phyloP scores from a whole-genome alignment of 768 basidiomycete species.

The Amanita subjunquillea region DNA sequence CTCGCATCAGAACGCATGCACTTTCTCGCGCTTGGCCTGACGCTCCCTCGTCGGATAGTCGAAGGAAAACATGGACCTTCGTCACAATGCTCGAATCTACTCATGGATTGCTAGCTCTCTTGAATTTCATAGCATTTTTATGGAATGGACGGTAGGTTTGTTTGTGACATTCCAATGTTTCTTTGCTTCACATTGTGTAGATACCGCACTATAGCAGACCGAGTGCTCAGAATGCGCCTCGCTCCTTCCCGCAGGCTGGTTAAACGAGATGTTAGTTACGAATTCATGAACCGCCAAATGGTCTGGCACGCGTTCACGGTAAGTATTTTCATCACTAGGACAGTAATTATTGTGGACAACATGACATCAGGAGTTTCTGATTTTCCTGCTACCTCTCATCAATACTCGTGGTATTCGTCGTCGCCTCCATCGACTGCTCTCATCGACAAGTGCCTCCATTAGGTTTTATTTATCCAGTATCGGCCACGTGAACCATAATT shows the following conservation, averaged over 20 bases:
- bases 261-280: slow-evolving; percentile 86
- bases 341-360: not conserved
- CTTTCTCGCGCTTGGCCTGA: slow-evolving; percentile 88
- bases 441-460: slow-evolving; percentile 17
- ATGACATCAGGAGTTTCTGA: slow-evolving; percentile 79
- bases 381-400: slow-evolving; percentile 85
- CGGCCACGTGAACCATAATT: not conserved
- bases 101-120: slow-evolving; percentile 49
- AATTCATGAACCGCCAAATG: slow-evolving; percentile 99
- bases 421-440: slow-evolving; percentile 30
- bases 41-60: slow-evolving; percentile 66
- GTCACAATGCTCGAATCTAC: slow-evolving; percentile 59
- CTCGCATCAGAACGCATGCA: slow-evolving; percentile 62
- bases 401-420: slow-evolving; percentile 58
- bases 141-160: slow-evolving; percentile 71
- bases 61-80: slow-evolving; percentile 63
- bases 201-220: slow-evolving; percentile 76
- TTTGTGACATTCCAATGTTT: not conserved
- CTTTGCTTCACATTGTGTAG: slow-evolving; percentile 17
- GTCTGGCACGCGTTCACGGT: slow-evolving; percentile 99
- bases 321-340: slow-evolving; percentile 17
- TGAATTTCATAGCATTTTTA: slow-evolving; percentile 78
- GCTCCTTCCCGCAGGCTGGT: slow-evolving; percentile 60
- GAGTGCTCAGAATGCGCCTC: slow-evolving; percentile 66
- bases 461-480: not conserved